Evolutionary conservation across 228 moss, liverwort and hornwort species (phyloP), one percentile per base, ranked within the genome.

Genomic region (Sphagnum fallax): DNA sequence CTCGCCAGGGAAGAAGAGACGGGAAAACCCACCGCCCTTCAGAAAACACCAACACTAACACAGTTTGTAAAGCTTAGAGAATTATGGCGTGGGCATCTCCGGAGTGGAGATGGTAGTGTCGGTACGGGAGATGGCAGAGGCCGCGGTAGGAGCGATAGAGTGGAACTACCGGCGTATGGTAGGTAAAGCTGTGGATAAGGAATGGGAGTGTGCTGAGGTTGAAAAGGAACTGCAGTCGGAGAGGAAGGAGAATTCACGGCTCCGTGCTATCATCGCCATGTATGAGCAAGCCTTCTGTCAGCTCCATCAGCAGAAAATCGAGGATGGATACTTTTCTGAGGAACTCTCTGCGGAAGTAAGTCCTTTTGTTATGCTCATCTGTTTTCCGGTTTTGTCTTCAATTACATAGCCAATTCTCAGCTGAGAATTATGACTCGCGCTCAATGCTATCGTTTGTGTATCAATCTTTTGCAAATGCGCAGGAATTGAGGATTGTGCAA

Each of bases 121-220:
- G 49, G 94, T 94, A 53, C 91, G 86, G 64, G 89, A 93, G 85
- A 81, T 93, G 81, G 93, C 90, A 52, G 93, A 93, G 71, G 89
- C 80, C 51, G 67, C 87, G 16, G 84, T 77, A 52, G 80, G 84
- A 16, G 91, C 86, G 8, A n/a, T 84, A 64, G 90, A 88, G 78
- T 84, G 89, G 73, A 91, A 87, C 68, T 86, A 83, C 11, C 78
- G 79, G 75, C 88, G 81, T n/a, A 61, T 70, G 16, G 75, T 53
- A 0, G 84, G 83, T 10, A 67, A 79, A 61, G 83, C 72, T 49
- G 68, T 69, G 48, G 73, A 53, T 14, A 77, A 77, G 71, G 81
- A 86, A 68, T 79, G 75, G 80, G 91, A 88, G 55, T 86, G 83
- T 74, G 80, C 76, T 0, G 84, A 83, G 70, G 84, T 87, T 51